A percentile compares a stretch with the other conserved stretches of the same genome.
Conservation (phyloP, 176 grass and related monocot genomes). For the Hordeum marinum region DNA sequence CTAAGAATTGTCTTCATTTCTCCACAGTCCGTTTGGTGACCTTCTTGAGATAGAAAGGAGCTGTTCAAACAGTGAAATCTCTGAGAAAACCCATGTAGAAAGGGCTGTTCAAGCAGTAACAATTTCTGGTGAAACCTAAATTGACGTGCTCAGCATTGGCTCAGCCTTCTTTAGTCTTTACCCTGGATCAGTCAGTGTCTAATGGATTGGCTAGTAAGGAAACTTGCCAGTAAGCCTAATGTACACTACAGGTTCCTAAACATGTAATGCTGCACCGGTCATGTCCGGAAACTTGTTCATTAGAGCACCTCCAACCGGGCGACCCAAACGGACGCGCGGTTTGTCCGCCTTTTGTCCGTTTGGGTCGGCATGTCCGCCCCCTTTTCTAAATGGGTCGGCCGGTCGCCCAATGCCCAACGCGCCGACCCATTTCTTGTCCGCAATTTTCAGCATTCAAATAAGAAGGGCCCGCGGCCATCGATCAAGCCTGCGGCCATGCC, state of each 20-base stretch:
- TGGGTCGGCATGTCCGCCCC: too few species aligned
- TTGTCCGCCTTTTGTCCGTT: too few species aligned
- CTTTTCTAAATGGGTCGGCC: too few species aligned
- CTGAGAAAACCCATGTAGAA: not conserved
- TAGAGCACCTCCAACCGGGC: too few species aligned
- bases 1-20: constrained; percentile 4
- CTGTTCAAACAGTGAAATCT: not conserved
- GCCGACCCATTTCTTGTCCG: too few species aligned
- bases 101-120: constrained; percentile 3
- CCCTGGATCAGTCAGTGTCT: not conserved
- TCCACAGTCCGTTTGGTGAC: not conserved
- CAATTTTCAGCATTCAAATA: too few species aligned
- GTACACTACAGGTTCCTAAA: constrained; percentile 9
- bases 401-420: too few species aligned
- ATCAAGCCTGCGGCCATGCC: too few species aligned
- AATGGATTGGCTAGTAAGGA: not conserved
- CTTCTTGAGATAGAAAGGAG: not conserved
- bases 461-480: too few species aligned
- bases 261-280: not conserved
- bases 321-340: too few species aligned
- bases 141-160: not conserved
- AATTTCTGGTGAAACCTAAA: constrained; percentile 2
- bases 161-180: not conserved
- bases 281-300: not conserved
- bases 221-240: not conserved